Conservation (phyloP, 208 protist species). For the Leptomonas pyrrhocoris region DNA sequence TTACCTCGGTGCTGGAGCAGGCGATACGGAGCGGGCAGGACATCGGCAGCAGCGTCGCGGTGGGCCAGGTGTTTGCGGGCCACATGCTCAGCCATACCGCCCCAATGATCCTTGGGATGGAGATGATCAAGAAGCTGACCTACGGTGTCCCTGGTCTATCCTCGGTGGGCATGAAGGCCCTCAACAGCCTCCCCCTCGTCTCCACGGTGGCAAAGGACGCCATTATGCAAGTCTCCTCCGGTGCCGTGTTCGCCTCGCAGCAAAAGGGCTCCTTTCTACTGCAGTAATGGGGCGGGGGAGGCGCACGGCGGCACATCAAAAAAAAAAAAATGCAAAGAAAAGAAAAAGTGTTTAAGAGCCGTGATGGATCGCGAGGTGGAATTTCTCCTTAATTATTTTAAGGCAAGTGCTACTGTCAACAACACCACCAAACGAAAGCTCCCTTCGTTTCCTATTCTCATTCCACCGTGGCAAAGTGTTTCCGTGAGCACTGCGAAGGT, state of each 20-base stretch:
- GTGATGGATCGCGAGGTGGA: too few species aligned
- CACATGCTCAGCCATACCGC: constrained; percentile 81
- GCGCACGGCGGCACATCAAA: neutral
- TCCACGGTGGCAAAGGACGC: constrained; percentile 79
- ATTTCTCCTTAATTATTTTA: too few species aligned
- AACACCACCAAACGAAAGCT: too few species aligned
- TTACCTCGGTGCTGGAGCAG: constrained; percentile 64
- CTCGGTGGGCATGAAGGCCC: constrained; percentile 66
- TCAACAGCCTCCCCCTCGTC: constrained; percentile 69
- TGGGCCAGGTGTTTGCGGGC: constrained; percentile 72
- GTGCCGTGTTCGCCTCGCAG: constrained; percentile 64
- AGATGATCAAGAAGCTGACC: constrained; percentile 70
- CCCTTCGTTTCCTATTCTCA: too few species aligned
- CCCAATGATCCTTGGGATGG: constrained; percentile 80
- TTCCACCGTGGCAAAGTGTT: too few species aligned
- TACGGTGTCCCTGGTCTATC: constrained; percentile 52
- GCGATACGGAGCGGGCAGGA: constrained; percentile 76
- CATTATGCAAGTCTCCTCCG: constrained; percentile 81
- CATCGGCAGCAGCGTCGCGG: constrained; percentile 71
- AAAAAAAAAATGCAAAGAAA: constrained; percentile 22
- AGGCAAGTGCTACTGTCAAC: too few species aligned
- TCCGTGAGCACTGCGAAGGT: too few species aligned
- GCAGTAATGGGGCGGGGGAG: neutral
- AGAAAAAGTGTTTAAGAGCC: neutral
- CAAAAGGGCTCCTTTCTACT: constrained; percentile 67